Conservation (phyloP, 164 flowering plant genomes). For the Tetrastigma voinierianum region DNA sequence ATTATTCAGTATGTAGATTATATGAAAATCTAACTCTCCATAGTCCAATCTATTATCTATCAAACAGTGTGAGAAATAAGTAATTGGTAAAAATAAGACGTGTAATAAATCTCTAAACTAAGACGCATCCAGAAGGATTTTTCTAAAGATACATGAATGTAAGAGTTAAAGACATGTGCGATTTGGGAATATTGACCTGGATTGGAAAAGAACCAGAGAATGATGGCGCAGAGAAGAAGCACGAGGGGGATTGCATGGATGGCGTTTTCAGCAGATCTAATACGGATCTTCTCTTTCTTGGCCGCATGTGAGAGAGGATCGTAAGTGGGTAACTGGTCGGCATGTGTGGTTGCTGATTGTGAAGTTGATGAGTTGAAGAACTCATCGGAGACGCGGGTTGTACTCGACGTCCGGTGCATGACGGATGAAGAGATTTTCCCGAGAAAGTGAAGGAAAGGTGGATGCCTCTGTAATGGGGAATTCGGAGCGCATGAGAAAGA, state of each 20-base stretch:
- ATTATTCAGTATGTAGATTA: too few relatives aligned
- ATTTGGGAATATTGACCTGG: slow-evolving; percentile 32
- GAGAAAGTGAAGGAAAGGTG: too few relatives aligned
- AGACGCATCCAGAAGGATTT: neutral
- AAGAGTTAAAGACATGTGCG: neutral
- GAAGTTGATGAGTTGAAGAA: slow-evolving; percentile 18
- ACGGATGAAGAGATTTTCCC: neutral
- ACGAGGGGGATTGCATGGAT: slow-evolving; percentile 67
- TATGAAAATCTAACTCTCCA: too few relatives aligned
- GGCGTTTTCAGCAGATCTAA: slow-evolving; percentile 55
- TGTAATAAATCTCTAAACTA: too few relatives aligned
- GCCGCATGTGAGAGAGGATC: slow-evolving; percentile 52
- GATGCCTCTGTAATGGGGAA: neutral
- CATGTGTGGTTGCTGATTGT: slow-evolving; percentile 8
- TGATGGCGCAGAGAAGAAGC: slow-evolving; percentile 52
- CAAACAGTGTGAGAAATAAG: too few relatives aligned
- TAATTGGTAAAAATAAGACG: too few relatives aligned
- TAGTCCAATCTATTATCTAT: too few relatives aligned
- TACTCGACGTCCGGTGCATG: slow-evolving; percentile 59
- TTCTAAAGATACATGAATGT: neutral
- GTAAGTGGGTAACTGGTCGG: slow-evolving; percentile 38
- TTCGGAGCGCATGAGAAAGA: too few relatives aligned
- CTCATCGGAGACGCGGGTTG: slow-evolving; percentile 37
- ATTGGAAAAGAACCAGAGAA: slow-evolving; percentile 68
- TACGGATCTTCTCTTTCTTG: slow-evolving; percentile 46